Conservation (phyloP, 768 basidiomycete genomes). For the Boletus subparvulus region DNA sequence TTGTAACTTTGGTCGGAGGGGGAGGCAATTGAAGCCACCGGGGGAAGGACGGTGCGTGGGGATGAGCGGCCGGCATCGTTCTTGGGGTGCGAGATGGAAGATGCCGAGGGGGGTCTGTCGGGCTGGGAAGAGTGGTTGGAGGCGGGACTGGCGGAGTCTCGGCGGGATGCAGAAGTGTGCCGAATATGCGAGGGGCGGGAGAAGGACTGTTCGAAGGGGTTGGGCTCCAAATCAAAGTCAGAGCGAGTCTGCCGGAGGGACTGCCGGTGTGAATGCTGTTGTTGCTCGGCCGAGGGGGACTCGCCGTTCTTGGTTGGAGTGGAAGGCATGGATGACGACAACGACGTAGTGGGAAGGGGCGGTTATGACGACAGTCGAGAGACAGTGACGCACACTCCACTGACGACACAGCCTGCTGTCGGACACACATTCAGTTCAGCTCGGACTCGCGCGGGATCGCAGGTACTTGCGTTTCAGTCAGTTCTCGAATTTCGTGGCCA, state of each 20-base stretch:
- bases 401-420: constrained; percentile 24
- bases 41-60: constrained; percentile 78
- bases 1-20: constrained; percentile 47
- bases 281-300: constrained; percentile 26
- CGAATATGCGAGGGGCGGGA: constrained; percentile 57
- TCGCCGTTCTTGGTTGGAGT: constrained; percentile 38
- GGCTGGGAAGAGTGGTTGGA: constrained; percentile 36
- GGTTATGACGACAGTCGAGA: constrained; percentile 27
- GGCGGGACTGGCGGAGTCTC: constrained; percentile 32
- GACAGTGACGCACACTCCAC: constrained; percentile 15
- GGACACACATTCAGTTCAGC: constrained; percentile 17
- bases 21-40: constrained; percentile 72
- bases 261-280: constrained; percentile 15
- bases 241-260: constrained; percentile 49
- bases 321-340: constrained; percentile 30
- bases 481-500: not conserved
- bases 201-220: constrained; percentile 96
- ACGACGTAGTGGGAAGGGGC: not conserved
- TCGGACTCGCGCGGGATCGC: constrained; percentile 20
- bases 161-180: constrained; percentile 37
- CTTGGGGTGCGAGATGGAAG: constrained; percentile 32
- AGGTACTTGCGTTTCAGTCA: constrained; percentile 25
- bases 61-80: constrained; percentile 33
- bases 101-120: constrained; percentile 35
- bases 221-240: constrained; percentile 79